Evolutionary conservation across 805 yeast species (phyloP), one percentile per base, ranked within the genome.

Genomic region (Hanseniaspora clermontiae): DNA sequence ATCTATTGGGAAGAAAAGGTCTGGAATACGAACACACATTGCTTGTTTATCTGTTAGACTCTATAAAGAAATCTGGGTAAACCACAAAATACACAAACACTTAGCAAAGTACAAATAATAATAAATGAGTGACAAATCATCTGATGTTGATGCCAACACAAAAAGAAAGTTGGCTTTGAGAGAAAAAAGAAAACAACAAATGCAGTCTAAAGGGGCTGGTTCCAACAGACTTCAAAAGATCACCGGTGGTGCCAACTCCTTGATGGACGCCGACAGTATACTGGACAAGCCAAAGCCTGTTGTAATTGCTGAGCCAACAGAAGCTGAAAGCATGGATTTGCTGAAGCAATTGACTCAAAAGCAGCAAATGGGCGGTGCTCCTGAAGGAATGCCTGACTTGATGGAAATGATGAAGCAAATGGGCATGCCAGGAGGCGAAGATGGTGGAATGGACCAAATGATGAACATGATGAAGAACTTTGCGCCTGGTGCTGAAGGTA

Each of bases 141-240:
- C 74, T 37, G 37, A 38, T 15, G 29, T 53, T 38, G 57, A 53
- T 15, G 57, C 57, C 20, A 43, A 79, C 8, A 81, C 80, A 43
- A 87, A 82, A 60, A 80, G 77, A 67, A 77, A 81, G 63, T 72
- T 72, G 55, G 61, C 81, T 24, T 66, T 82, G 47, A 73, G 86
- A 58, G 86, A 83, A 63, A 75, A 84, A 64, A 74, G 88, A 64
- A 82, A 78, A 46, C 82, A 84, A 59, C 82, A 81, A 64, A 74
- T 82, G 72, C 32, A 50, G n/a, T 68, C 72, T 51, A 73, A 74
- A 60, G 82, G 83, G 4, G 76, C 76, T 48, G 83, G 81, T 20
- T 63, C 78, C 3, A 72, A 72, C 20, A 70, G 88, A 59, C 66
- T 83, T 62, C 78, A 76, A 59, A 75, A 73, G 57, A 76, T 76